These are phyloP conservation scores for Talaromyces nanjingensis DNA, from an alignment of 495 filamentous ascomycete genomes.

Conservation along the genomic window DNA sequence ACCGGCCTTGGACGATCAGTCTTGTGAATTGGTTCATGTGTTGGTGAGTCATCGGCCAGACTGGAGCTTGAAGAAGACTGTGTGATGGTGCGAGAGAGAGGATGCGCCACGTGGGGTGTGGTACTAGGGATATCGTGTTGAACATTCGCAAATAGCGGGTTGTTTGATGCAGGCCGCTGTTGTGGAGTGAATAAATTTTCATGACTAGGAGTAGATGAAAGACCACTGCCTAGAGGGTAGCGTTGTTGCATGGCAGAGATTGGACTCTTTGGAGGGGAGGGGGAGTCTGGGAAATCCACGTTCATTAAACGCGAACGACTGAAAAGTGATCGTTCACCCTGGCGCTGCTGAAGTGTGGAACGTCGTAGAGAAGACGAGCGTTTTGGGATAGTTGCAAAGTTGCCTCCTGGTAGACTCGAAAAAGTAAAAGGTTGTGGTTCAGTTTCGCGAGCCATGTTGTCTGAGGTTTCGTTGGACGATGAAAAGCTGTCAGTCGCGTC, in stretches of 20 bases:
- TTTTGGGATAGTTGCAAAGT: slow-evolving; percentile 39
- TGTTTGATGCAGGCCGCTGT: slow-evolving; percentile 21
- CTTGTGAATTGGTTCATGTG: slow-evolving; percentile 53
- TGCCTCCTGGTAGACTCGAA: slow-evolving; percentile 26
- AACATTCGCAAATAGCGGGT: slow-evolving; percentile 25
- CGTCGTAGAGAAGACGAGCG: slow-evolving; percentile 67
- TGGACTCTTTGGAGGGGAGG: slow-evolving; percentile 22
- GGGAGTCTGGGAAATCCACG: slow-evolving; percentile 22
- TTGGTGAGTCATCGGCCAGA: slow-evolving; percentile 66
- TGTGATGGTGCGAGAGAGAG: slow-evolving; percentile 75
- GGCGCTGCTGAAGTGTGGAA: slow-evolving; percentile 81
- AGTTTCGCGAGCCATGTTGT: slow-evolving; percentile 13
- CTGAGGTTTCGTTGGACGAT: slow-evolving; percentile 7
- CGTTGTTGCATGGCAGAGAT: slow-evolving; percentile 50
- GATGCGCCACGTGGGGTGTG: slow-evolving; percentile 54
- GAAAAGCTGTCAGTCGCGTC: slow-evolving; percentile 28
- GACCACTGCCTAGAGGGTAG: slow-evolving; percentile 66
- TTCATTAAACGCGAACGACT: slow-evolving; percentile 31
- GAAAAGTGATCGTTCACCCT: slow-evolving; percentile 56
- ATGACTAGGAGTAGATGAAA: slow-evolving; percentile 50
- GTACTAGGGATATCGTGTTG: slow-evolving; percentile 13
- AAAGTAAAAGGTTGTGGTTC: slow-evolving; percentile 19
- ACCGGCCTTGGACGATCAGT: slow-evolving; percentile 43
- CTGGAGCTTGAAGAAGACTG: slow-evolving; percentile 79
- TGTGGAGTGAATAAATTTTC: slow-evolving; percentile 55